phyloP scores from a whole-genome alignment of 2,329 filamentous ascomycete species.

The Pseudogymnoascus sp. region DNA sequence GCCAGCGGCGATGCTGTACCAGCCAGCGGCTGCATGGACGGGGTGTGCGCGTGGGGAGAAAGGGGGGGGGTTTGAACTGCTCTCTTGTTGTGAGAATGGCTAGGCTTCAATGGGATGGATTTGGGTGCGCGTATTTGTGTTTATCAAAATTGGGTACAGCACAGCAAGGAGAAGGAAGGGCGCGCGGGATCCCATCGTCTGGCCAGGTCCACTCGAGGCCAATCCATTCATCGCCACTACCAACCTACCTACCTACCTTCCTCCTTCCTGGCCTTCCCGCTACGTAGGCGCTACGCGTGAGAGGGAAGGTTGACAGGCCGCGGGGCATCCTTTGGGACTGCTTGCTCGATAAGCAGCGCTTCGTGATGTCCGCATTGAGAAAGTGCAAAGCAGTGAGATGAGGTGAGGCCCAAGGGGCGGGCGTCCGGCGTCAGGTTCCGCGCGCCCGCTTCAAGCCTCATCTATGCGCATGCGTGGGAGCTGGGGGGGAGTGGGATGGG shows the following conservation, averaged over 20 bases:
- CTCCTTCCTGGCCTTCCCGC: too few species aligned
- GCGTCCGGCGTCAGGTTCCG: neutral
- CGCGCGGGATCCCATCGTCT: too few species aligned
- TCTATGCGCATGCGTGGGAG: neutral
- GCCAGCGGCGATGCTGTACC: too few species aligned
- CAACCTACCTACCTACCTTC: too few species aligned
- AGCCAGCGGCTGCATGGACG: neutral
- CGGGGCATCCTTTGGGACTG: neutral
- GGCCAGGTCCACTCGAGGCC: too few species aligned
- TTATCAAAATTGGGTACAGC: too few species aligned
- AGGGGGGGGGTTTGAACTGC: neutral
- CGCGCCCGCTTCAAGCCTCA: neutral
- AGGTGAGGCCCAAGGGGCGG: neutral
- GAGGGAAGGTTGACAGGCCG: neutral
- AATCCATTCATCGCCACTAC: too few species aligned
- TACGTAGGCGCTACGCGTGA: neutral
- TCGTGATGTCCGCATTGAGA: neutral
- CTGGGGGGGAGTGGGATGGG: neutral
- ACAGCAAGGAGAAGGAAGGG: too few species aligned
- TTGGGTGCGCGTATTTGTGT: neutral
- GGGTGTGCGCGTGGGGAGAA: neutral
- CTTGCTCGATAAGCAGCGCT: neutral
- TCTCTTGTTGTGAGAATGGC: neutral
- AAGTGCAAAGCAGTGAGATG: neutral
- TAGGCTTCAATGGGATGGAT: neutral